These are phyloP conservation scores for Lotus japonicus DNA, from an alignment of 306 rosid genomes.

Conservation along the genomic window DNA sequence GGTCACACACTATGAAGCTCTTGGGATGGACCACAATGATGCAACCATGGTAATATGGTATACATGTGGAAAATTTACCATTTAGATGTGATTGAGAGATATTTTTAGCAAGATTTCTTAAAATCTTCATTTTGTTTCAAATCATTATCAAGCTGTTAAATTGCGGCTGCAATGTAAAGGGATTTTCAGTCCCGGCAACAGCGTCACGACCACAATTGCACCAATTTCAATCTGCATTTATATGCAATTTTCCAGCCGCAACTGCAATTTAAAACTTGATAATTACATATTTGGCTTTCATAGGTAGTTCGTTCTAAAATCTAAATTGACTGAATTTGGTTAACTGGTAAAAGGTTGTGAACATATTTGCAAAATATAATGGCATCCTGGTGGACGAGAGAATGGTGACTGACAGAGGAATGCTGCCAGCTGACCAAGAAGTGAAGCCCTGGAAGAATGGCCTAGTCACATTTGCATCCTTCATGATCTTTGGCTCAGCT, in stretches of 20 bases:
- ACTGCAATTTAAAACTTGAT: too few species aligned
- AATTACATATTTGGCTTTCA: background rate
- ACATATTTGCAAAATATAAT: constrained; percentile 48
- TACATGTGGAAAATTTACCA: background rate
- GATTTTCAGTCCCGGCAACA: too few species aligned
- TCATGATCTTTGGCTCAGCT: constrained; percentile 41
- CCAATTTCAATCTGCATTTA: too few species aligned
- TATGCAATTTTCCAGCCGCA: too few species aligned
- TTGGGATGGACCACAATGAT: constrained; percentile 48
- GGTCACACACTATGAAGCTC: constrained; percentile 37
- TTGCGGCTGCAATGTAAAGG: too few species aligned
- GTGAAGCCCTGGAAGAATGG: constrained; percentile 61
- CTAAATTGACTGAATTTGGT: background rate
- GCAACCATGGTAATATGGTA: constrained; percentile 49
- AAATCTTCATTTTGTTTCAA: too few species aligned
- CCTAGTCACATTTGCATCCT: constrained; percentile 41
- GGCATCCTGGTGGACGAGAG: constrained; percentile 52
- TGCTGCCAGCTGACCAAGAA: constrained; percentile 34
- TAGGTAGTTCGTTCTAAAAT: too few species aligned
- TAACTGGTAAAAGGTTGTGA: constrained; percentile 44
- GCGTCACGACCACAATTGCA: too few species aligned
- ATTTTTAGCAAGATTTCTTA: background rate
- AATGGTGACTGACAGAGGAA: constrained; percentile 42
- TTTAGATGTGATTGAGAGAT: background rate
- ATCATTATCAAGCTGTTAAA: too few species aligned